These are phyloP conservation scores for carrot (Daucus carota) DNA, from an alignment of 129 eudicot genomes.

Conservation along the genomic window DH1_v3.0 NC_030383.2:10421501-10422000, in stretches of 20 bases:
- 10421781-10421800: background rate
- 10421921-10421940: slow-evolving; percentile 92
- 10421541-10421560: slow-evolving; percentile 97
- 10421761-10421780: background rate
- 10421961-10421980: slow-evolving; percentile 84
- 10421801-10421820: background rate
- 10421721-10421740: slow-evolving; percentile 65
- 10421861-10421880: slow-evolving; percentile 37
- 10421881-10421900: slow-evolving; percentile 64
- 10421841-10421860: slow-evolving; percentile 11
- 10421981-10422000: slow-evolving; percentile 7
- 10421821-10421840: background rate
- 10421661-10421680: slow-evolving; percentile 62
- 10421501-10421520: slow-evolving; percentile 27
- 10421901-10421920: slow-evolving; percentile 80
- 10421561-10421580: slow-evolving; percentile 75
- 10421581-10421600: slow-evolving; percentile 60
- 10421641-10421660: slow-evolving; percentile 62
- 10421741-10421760: slow-evolving; percentile 46
- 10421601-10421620: slow-evolving; percentile 63
- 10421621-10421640: slow-evolving; percentile 54
- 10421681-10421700: slow-evolving; percentile 64
- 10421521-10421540: slow-evolving; percentile 87
- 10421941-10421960: slow-evolving; percentile 83
- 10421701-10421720: slow-evolving; percentile 69